Conservation (phyloP, 225 moss, liverwort and hornwort genomes). For the Pleurozium schreberi region DNA sequence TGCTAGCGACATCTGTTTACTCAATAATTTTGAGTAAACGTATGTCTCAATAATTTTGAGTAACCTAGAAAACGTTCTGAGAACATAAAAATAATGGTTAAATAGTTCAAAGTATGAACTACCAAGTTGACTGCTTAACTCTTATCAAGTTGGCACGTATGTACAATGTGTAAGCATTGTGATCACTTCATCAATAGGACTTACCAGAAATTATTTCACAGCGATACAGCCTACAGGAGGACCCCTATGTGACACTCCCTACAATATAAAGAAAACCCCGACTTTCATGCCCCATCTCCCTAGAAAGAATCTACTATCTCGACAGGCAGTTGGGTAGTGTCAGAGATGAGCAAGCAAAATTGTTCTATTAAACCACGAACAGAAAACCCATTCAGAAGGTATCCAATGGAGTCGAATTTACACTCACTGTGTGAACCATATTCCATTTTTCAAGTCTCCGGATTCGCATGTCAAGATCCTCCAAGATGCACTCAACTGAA, state of each 20-base stretch:
- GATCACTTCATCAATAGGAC: not conserved
- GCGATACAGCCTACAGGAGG: not conserved
- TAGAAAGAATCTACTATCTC: not conserved
- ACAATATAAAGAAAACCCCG: not conserved
- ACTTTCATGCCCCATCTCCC: not conserved
- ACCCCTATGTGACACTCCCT: not conserved
- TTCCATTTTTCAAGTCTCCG: slow-evolving; percentile 78
- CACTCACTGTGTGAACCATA: slow-evolving; percentile 63
- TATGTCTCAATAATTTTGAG: too few species aligned
- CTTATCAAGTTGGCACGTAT: not conserved
- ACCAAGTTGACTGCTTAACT: not conserved
- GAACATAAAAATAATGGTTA: not conserved
- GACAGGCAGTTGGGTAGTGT: not conserved
- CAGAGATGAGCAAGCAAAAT: not conserved
- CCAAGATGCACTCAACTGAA: slow-evolving; percentile 51
- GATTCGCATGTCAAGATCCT: slow-evolving; percentile 60
- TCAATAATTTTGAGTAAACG: too few species aligned
- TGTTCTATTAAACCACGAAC: not conserved
- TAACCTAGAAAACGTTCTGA: not conserved
- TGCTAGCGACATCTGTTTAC: not conserved
- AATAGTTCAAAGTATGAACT: not conserved
- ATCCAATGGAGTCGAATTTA: not conserved
- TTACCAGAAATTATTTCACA: not conserved
- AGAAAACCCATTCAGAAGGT: not conserved
- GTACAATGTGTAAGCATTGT: not conserved